Percentiles rank a stretch among this genome's conserved stretches.
Conservation (phyloP, 495 filamentous ascomycete species). For the Aspergillus mulundensis region DNA sequence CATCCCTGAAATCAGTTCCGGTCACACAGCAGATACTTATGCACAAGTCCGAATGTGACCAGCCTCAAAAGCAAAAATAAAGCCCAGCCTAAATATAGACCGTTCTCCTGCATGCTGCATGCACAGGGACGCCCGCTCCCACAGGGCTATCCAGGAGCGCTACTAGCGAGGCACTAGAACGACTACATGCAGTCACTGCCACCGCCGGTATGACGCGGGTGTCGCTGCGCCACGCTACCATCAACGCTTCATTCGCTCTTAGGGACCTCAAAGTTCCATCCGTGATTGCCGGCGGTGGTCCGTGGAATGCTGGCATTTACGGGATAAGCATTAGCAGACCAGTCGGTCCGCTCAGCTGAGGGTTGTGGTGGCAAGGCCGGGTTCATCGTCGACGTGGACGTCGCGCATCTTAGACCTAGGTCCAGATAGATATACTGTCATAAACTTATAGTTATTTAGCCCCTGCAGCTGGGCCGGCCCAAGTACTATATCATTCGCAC, state of each 20-base stretch:
- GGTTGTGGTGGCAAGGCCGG: background rate
- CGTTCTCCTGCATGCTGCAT: slow-evolving; percentile 3
- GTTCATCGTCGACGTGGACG: background rate
- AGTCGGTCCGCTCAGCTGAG: background rate
- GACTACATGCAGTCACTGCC: slow-evolving; percentile 7
- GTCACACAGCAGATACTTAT: background rate
- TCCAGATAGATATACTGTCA: background rate
- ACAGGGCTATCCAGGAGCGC: background rate
- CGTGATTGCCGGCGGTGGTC: too few relatives aligned
- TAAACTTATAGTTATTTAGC: background rate
- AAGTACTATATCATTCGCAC: background rate
- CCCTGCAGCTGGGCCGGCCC: background rate
- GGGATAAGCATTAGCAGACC: background rate
- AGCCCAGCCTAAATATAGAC: slow-evolving; percentile 6
- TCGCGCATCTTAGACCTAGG: background rate
- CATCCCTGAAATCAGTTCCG: background rate
- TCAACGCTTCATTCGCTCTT: slow-evolving; percentile 1
- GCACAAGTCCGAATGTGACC: background rate
- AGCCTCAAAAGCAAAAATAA: background rate
- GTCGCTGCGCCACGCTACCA: slow-evolving; percentile 8
- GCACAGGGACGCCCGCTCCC: background rate
- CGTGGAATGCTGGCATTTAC: background rate
- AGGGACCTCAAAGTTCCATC: background rate
- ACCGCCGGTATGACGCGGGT: slow-evolving; percentile 12
- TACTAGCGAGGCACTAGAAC: background rate